Conservation (phyloP, 2,329 filamentous ascomycete genomes). For the Cercospora sp. region DNA sequence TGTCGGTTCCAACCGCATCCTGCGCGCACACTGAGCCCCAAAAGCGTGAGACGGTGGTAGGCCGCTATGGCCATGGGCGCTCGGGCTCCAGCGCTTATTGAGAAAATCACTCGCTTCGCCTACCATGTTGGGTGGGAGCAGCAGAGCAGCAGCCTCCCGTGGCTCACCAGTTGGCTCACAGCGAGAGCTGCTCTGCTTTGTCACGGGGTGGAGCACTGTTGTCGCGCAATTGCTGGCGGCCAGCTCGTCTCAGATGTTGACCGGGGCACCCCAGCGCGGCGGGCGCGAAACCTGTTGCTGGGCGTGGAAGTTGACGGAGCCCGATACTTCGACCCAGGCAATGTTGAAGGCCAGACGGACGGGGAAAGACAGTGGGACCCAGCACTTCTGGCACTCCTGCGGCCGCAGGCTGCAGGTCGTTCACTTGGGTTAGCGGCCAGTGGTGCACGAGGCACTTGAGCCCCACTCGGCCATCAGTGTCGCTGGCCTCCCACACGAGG, state of each 20-base stretch:
- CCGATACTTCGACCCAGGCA: neutral
- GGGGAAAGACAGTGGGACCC: too few species aligned
- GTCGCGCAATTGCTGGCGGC: neutral
- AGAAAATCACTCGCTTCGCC: slow-evolving; percentile 14
- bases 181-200: neutral
- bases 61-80: neutral
- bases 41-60: slow-evolving; percentile 2
- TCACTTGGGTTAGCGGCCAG: too few species aligned
- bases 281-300: neutral
- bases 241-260: slow-evolving; percentile 12
- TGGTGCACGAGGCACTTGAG: too few species aligned
- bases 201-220: neutral
- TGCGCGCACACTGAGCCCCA: neutral
- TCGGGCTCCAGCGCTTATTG: slow-evolving; percentile 15
- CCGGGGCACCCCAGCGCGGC: neutral
- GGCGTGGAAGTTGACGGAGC: neutral
- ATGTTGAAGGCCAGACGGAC: too few species aligned
- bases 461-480: too few species aligned
- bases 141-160: neutral
- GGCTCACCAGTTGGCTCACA: neutral
- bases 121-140: neutral
- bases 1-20: slow-evolving; percentile 5
- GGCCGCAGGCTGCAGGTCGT: too few species aligned
- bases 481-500: neutral
- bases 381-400: too few species aligned